Conservation (phyloP, 805 yeast species). For the Zygosaccharomyces siamensis region DNA sequence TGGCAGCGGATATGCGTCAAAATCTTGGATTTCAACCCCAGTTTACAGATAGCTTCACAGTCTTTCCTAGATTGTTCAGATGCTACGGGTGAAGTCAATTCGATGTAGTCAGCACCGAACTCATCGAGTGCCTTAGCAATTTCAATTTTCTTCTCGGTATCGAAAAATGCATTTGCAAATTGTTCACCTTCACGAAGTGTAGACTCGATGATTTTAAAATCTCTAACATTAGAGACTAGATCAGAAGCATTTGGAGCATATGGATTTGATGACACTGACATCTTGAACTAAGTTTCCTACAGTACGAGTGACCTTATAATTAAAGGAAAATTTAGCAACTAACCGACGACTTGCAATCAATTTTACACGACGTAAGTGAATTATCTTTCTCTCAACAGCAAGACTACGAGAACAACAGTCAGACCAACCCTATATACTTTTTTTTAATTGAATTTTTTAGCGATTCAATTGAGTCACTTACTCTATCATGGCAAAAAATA, state of each 20-base stretch:
- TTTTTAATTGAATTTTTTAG: background rate
- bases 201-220: conserved; percentile 88
- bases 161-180: conserved; percentile 94
- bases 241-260: conserved; percentile 96
- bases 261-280: conserved; percentile 50
- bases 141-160: conserved; percentile 91
- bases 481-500: background rate
- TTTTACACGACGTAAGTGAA: background rate
- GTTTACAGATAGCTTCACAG: conserved; percentile 97
- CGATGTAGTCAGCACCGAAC: conserved; percentile 97
- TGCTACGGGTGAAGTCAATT: conserved; percentile 97
- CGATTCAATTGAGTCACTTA: background rate
- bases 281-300: background rate
- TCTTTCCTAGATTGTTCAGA: conserved; percentile 88
- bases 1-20: conserved; percentile 96
- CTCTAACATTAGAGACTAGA: conserved; percentile 79
- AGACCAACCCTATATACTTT: background rate
- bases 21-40: conserved; percentile 94
- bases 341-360: too few species aligned
- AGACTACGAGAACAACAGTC: background rate
- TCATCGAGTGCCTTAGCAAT: conserved; percentile 96
- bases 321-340: too few species aligned
- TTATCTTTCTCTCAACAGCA: background rate
- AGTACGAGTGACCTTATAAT: background rate
- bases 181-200: conserved; percentile 98